A percentile compares a stretch with the other conserved stretches of the same genome.
Evolutionary conservation across 371 early-diverging fungal species (phyloP).

Genomic region (Syncephalastrum sp.): DNA sequence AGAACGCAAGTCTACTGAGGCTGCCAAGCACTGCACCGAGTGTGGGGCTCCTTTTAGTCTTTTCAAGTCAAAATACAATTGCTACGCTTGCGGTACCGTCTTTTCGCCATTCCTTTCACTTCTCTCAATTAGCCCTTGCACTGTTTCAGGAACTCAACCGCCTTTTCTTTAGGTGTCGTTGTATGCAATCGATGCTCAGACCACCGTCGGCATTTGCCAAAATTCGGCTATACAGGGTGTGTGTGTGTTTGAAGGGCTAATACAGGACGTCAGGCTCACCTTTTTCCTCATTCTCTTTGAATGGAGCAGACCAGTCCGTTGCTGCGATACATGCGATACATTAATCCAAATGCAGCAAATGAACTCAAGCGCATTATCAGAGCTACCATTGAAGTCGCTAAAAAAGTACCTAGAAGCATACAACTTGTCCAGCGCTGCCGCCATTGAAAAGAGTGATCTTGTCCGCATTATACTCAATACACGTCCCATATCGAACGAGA

Average conservation of each 20-base stretch:
- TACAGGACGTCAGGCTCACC: neutral
- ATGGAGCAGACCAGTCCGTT: conserved; percentile 34
- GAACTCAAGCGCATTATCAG: conserved; percentile 27
- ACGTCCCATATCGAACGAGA: conserved; percentile 43
- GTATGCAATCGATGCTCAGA: conserved; percentile 46
- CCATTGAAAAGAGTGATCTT: conserved; percentile 46
- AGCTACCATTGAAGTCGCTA: conserved; percentile 30
- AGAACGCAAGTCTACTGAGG: conserved; percentile 24
- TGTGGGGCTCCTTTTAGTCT: conserved; percentile 39
- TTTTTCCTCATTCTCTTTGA: neutral
- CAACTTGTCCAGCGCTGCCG: conserved; percentile 32
- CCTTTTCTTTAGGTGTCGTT: conserved; percentile 32
- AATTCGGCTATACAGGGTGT: conserved; percentile 40
- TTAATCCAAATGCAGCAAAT: conserved; percentile 43
- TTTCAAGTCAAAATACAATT: conserved; percentile 46
- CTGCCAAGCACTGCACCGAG: conserved; percentile 33
- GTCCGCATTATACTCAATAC: conserved; percentile 43
- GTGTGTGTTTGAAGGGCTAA: neutral
- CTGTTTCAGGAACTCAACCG: neutral
- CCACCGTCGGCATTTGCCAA: conserved; percentile 30
- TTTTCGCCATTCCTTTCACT: neutral
- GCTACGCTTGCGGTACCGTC: conserved; percentile 47
- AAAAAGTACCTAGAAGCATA: conserved; percentile 43
- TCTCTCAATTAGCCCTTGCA: neutral
- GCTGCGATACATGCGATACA: conserved; percentile 41